Evolutionary conservation across 2,329 filamentous ascomycete species (phyloP).

Genomic region (Epicoccum sorghinum): DNA sequence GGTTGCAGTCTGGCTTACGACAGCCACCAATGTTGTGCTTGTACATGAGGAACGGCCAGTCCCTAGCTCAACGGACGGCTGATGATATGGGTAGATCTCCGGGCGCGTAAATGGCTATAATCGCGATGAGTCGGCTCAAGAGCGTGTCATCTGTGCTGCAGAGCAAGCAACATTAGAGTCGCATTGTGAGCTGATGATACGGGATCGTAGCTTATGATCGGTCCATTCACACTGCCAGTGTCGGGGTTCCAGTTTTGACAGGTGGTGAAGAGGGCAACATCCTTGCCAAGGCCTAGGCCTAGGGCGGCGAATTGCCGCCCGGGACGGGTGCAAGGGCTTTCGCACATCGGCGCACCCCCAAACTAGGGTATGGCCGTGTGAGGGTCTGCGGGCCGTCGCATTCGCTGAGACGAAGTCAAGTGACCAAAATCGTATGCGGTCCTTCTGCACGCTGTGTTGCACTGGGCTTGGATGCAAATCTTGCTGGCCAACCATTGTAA

Average conservation of each 20-base stretch:
- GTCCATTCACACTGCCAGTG: slow-evolving; percentile 22
- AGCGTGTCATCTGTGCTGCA: slow-evolving; percentile 20
- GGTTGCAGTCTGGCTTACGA: slow-evolving; percentile 24
- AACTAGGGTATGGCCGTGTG: slow-evolving; percentile 42
- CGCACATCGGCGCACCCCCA: slow-evolving; percentile 40
- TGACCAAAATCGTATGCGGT: slow-evolving; percentile 65
- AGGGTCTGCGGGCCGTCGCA: slow-evolving; percentile 46
- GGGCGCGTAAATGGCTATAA: slow-evolving; percentile 45
- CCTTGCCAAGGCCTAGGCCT: slow-evolving; percentile 38
- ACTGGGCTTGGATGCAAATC: slow-evolving; percentile 28
- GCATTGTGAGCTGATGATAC: slow-evolving; percentile 14
- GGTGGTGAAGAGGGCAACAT: slow-evolving; percentile 23
- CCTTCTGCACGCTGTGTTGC: slow-evolving; percentile 42
- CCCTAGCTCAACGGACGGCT: slow-evolving; percentile 40
- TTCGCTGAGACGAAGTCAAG: slow-evolving; percentile 61
- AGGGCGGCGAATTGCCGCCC: slow-evolving; percentile 46
- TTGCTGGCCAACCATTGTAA: slow-evolving; percentile 42
- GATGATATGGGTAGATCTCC: slow-evolving; percentile 44
- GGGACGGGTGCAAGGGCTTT: slow-evolving; percentile 45
- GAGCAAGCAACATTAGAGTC: slow-evolving; percentile 10
- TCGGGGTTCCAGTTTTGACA: slow-evolving; percentile 19
- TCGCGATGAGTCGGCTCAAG: slow-evolving; percentile 33
- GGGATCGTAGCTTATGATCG: slow-evolving; percentile 14
- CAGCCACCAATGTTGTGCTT: slow-evolving; percentile 34
- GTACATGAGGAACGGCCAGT: slow-evolving; percentile 40